These are phyloP conservation scores for Solanum virginianum DNA, from an alignment of 257 asterid genomes.

Conservation along the genomic window DNA sequence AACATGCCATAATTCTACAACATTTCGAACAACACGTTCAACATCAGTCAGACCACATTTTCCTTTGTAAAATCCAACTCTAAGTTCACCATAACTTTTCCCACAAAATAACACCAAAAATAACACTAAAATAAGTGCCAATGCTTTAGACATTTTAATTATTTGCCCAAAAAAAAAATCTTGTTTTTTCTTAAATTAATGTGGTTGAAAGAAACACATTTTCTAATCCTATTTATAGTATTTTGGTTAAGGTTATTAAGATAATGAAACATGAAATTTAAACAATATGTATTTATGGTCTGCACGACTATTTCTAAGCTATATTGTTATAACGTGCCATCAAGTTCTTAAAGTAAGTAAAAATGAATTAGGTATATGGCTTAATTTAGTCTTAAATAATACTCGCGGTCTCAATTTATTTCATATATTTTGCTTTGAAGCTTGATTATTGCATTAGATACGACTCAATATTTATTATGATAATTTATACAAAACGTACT, in stretches of 20 bases:
- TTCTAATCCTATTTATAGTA: background rate
- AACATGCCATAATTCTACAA: slow-evolving; percentile 1
- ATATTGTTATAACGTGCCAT: background rate
- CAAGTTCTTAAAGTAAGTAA: background rate
- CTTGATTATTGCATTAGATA: too few relatives aligned
- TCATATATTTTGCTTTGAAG: background rate
- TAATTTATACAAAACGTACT: background rate
- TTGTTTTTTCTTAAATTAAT: background rate
- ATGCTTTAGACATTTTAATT: background rate
- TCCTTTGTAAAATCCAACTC: slow-evolving; percentile 30
- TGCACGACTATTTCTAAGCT: background rate
- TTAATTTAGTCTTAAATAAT: background rate
- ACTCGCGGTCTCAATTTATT: background rate
- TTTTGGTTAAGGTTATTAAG: background rate
- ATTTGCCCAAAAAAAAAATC: background rate
- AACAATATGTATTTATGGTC: background rate
- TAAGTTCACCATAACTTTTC: background rate
- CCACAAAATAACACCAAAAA: background rate
- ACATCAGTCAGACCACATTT: slow-evolving; percentile 22
- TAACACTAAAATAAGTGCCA: background rate
- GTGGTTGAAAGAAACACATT: background rate
- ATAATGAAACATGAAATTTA: background rate
- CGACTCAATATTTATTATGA: background rate
- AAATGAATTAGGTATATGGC: background rate
- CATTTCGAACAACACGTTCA: slow-evolving; percentile 14